These are phyloP conservation scores for Cunninghamia lanceolata DNA, from an alignment of 75 land plant species.

Conservation along the genomic window DNA sequence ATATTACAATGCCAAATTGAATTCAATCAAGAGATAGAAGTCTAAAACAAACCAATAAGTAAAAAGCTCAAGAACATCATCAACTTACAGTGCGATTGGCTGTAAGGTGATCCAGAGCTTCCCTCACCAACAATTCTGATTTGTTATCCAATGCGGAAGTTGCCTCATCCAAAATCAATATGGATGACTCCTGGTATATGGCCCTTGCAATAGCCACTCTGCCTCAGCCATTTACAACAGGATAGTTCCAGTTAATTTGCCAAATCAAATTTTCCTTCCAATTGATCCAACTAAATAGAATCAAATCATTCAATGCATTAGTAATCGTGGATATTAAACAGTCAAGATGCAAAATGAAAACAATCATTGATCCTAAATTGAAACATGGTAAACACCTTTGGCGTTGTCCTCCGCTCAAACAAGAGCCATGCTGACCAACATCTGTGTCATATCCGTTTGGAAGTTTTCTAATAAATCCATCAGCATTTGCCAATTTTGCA, in stretches of 20 bases:
- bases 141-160: conserved; percentile 89
- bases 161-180: conserved; percentile 92
- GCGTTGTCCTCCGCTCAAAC: conserved; percentile 94
- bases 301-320: background rate
- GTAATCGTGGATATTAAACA: no score
- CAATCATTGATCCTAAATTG: background rate
- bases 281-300: background rate
- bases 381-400: conserved; percentile 59
- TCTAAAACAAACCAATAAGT: background rate
- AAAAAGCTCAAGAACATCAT: background rate
- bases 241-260: background rate
- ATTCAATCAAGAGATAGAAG: background rate
- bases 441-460: conserved; percentile 72
- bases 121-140: conserved; percentile 86
- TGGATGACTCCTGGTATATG: conserved; percentile 73
- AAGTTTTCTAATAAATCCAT: conserved; percentile 74
- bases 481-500: conserved; percentile 80
- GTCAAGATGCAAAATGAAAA: background rate
- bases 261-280: background rate
- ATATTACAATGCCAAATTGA: background rate
- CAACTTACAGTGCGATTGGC: conserved; percentile 72
- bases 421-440: conserved; percentile 77
- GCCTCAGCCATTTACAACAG: conserved; percentile 1
- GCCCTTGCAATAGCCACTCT: conserved; percentile 97
- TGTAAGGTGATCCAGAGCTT: conserved; percentile 77